These are phyloP conservation scores for Plenodomus lindquistii DNA, from an alignment of 2,329 filamentous ascomycete species.

Conservation along the genomic window DNA sequence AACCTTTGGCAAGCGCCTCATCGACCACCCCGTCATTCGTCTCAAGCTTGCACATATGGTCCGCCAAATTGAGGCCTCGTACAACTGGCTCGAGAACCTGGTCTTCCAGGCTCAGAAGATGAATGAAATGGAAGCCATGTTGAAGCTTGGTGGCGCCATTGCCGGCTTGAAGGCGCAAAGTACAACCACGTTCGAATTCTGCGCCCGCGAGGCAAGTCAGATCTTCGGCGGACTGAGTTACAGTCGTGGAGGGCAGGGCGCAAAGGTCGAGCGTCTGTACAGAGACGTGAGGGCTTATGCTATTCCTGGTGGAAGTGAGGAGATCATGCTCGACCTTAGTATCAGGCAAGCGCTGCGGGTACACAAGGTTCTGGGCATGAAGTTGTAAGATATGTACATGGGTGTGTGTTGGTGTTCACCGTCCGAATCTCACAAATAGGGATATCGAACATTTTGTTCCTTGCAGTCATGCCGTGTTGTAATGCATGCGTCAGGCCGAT, in stretches of 20 bases:
- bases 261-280: slow-evolving; percentile 92
- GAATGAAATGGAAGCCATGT: slow-evolving; percentile 93
- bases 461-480: too few relatives aligned
- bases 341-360: slow-evolving; percentile 90
- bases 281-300: slow-evolving; percentile 95
- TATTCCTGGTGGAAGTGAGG: slow-evolving; percentile 89
- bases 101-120: slow-evolving; percentile 93
- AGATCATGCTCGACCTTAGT: slow-evolving; percentile 98
- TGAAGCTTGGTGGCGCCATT: slow-evolving; percentile 92
- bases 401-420: neutral
- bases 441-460: too few relatives aligned
- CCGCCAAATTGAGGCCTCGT: slow-evolving; percentile 94
- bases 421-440: too few relatives aligned
- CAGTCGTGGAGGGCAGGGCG: slow-evolving; percentile 89
- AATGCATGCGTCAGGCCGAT: too few relatives aligned
- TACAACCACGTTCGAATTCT: slow-evolving; percentile 96
- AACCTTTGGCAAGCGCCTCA: slow-evolving; percentile 95
- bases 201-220: slow-evolving; percentile 92
- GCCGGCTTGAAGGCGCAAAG: slow-evolving; percentile 91
- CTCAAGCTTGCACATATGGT: slow-evolving; percentile 99
- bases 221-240: slow-evolving; percentile 96
- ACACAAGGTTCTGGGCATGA: slow-evolving; percentile 92
- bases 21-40: slow-evolving; percentile 95
- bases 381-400: slow-evolving; percentile 68
- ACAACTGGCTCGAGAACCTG: slow-evolving; percentile 94